Conservation (phyloP, 202 grass and related monocot genomes). For the Bolboschoenoplectus hybrid region DNA sequence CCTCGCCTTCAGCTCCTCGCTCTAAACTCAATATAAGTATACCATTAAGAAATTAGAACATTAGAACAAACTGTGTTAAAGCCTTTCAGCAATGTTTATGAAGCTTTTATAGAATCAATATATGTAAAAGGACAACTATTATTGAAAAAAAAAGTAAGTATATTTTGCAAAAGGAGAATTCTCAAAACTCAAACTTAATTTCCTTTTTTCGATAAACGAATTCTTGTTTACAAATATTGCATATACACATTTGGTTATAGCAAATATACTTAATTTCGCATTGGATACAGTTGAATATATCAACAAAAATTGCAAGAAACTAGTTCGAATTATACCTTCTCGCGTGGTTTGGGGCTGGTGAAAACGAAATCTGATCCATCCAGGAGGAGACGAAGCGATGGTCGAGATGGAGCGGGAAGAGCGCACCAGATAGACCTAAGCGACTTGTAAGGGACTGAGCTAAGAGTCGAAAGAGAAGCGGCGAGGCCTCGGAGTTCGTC, state of each 20-base stretch:
- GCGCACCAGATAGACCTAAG: slow-evolving; percentile 76
- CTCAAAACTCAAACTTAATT: background rate
- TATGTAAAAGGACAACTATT: background rate
- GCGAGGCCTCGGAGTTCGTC: slow-evolving; percentile 54
- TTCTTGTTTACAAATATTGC: background rate
- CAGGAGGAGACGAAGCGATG: slow-evolving; percentile 63
- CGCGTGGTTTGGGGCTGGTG: slow-evolving; percentile 63
- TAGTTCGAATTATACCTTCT: slow-evolving; percentile 52
- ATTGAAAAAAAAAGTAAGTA: background rate
- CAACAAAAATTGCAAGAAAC: background rate
- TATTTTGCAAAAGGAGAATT: background rate
- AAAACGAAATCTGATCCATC: slow-evolving; percentile 59
- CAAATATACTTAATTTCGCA: background rate
- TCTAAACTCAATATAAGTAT: slow-evolving; percentile 45
- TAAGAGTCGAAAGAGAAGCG: slow-evolving; percentile 39
- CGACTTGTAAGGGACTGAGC: slow-evolving; percentile 57
- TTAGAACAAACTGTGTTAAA: background rate
- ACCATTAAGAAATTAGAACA: background rate
- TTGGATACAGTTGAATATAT: background rate
- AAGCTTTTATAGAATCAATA: background rate
- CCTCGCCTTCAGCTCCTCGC: slow-evolving; percentile 87
- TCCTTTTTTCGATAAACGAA: background rate
- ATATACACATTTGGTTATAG: background rate
- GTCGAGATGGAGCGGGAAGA: slow-evolving; percentile 48
- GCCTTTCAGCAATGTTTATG: background rate